Evolutionary conservation across 192 early-diverging fungal species (phyloP).

Genomic region (Podila minutissima): DNA sequence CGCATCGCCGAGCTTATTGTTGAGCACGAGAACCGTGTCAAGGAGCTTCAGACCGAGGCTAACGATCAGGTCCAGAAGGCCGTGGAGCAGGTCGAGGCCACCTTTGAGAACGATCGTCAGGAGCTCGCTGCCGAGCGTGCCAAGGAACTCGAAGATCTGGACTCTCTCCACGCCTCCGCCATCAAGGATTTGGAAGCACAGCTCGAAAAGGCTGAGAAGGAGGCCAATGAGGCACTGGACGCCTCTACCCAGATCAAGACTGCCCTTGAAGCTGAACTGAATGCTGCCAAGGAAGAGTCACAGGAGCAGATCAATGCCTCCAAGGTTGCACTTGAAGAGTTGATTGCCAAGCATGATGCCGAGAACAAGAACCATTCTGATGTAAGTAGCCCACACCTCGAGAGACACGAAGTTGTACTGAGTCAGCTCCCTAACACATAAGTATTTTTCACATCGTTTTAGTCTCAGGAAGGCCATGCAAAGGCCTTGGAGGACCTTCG

Average conservation of each 20-base stretch:
- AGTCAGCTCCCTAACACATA: background rate
- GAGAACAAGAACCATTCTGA: slow-evolving; percentile 20
- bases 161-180: slow-evolving; percentile 28
- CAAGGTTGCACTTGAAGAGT: slow-evolving; percentile 29
- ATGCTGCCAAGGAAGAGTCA: slow-evolving; percentile 7
- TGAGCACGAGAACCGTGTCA: slow-evolving; percentile 33
- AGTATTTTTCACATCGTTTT: background rate
- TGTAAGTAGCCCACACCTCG: background rate
- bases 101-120: slow-evolving; percentile 37
- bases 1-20: slow-evolving; percentile 39
- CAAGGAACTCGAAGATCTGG: slow-evolving; percentile 32
- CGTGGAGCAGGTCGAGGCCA: slow-evolving; percentile 45
- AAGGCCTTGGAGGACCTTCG: slow-evolving; percentile 25
- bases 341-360: slow-evolving; percentile 34
- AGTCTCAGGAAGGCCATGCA: slow-evolving; percentile 15
- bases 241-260: slow-evolving; percentile 14
- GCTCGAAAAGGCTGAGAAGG: slow-evolving; percentile 31
- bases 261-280: slow-evolving; percentile 26
- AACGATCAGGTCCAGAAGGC: slow-evolving; percentile 39
- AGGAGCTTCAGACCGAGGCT: slow-evolving; percentile 32
- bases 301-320: slow-evolving; percentile 28
- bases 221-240: slow-evolving; percentile 27
- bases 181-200: slow-evolving; percentile 44
- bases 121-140: slow-evolving; percentile 23
- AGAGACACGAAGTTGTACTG: background rate